Evolutionary conservation across 23 red algal species (phyloP).

Genomic region (Chondrus crispus): DNA sequence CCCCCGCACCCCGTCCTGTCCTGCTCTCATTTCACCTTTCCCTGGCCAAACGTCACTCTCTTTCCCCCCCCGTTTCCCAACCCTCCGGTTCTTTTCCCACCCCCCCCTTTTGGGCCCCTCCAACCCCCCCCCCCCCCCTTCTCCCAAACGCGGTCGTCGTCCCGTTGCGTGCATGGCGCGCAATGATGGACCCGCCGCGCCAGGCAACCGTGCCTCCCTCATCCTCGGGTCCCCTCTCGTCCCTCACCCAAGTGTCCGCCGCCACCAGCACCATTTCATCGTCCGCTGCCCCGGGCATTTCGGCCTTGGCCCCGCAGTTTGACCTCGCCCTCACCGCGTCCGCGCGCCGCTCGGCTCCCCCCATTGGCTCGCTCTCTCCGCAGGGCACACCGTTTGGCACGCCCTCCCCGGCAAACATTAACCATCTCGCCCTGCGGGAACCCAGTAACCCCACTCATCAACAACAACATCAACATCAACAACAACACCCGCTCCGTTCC

Average conservation of each 20-base stretch:
- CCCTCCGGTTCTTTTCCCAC: not conserved
- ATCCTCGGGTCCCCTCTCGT: not conserved
- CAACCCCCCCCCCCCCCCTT: not conserved
- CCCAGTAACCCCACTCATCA: too few relatives aligned
- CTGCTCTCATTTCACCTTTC: not conserved
- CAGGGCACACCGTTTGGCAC: not conserved
- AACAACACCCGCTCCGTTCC: not conserved
- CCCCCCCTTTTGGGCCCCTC: not conserved
- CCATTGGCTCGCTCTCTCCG: slow-evolving; percentile 45
- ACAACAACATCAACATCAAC: too few relatives aligned
- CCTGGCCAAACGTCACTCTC: not conserved
- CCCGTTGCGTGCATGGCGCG: slow-evolving; percentile 18
- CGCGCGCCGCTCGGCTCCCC: slow-evolving; percentile 31
- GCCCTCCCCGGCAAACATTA: not conserved
- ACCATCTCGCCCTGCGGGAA: too few relatives aligned
- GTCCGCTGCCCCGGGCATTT: not conserved
- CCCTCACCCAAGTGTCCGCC: too few relatives aligned
- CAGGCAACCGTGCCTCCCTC: not conserved
- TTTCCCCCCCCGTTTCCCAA: not conserved
- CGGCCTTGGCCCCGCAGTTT: slow-evolving; percentile 47
- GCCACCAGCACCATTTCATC: not conserved
- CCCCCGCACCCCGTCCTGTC: not conserved
- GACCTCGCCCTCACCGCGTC: slow-evolving; percentile 31
- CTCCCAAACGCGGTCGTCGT: too few relatives aligned
- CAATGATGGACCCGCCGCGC: slow-evolving; percentile 45